Evolutionary conservation across 352 stramenopile species (phyloP).

Genomic region (Nothophytophthora sp.): DNA sequence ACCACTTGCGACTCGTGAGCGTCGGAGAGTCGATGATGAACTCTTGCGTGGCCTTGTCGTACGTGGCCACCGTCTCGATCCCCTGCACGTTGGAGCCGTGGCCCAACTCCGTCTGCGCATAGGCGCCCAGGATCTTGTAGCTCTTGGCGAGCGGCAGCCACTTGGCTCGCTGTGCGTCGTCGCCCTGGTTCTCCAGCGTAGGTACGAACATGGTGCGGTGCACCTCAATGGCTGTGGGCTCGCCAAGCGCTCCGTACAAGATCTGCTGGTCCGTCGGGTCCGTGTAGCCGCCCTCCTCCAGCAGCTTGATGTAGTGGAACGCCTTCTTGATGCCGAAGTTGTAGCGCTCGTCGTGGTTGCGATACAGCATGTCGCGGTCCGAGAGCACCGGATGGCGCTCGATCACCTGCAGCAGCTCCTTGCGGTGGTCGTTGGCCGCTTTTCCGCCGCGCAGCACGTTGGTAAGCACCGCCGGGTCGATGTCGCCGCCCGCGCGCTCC

Average conservation of each 20-base stretch:
- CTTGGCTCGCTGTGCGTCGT: conserved; percentile 42
- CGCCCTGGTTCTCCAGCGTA: conserved; percentile 62
- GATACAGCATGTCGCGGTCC: conserved; percentile 26
- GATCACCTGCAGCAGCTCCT: conserved; percentile 23
- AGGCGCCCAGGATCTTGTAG: conserved; percentile 80
- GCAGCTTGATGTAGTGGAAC: conserved; percentile 24
- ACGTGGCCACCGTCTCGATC: conserved; percentile 93
- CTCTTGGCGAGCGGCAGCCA: conserved; percentile 58
- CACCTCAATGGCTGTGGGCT: conserved; percentile 42
- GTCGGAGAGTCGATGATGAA: conserved; percentile 94
- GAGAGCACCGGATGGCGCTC: conserved; percentile 32
- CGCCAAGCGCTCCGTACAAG: conserved; percentile 33
- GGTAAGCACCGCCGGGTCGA: conserved; percentile 26
- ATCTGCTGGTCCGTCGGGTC: conserved; percentile 19
- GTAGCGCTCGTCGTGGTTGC: conserved; percentile 33
- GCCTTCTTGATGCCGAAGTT: no score
- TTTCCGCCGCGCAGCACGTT: conserved; percentile 22
- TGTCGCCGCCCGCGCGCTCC: conserved; percentile 36
- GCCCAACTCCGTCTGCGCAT: conserved; percentile 95
- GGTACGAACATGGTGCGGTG: no score
- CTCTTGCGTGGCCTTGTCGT: conserved; percentile 79
- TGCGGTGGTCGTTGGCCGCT: conserved; percentile 30
- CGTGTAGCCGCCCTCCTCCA: conserved; percentile 15
- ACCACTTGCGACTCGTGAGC: conserved; percentile 93
- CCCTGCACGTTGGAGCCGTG: conserved; percentile 95